Base-by-base conservation (phyloP, 768 basidiomycete genomes). In the Lactarius quietus region DNA sequence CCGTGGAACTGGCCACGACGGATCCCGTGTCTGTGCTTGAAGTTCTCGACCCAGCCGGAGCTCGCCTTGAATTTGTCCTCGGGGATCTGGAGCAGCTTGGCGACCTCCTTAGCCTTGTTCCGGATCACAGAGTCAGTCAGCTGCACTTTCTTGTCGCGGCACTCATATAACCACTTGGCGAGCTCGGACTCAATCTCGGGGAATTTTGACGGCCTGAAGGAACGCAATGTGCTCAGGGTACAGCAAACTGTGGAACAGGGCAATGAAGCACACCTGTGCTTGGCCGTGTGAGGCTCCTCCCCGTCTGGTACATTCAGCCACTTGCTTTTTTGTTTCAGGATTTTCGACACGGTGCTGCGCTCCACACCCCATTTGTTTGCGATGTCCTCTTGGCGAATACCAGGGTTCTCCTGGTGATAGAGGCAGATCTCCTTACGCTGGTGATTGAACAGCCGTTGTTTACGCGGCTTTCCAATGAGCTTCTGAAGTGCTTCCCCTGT, bases 331-430 rank as follows among this genome's bases (percentile, higher is more conserved):
- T 89, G 78, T 75, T 94, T 94, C 69, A 95, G 81, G 68, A 93
- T 94, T 78, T 95, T 95, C 77, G 89, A 91, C 75, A 95, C 88
- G n/a, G 93, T 95, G 77, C 92, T 94, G 59, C 93, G 86, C 72
- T 95, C 93, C 65, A 94, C 89, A 57, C 84, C 84, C 73, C 88
- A 95, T 36, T 78, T 77, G 14, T 79, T 78, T 6, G 89, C 93
- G 70, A 95, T 92, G 72, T 93, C 90, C 72, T 94, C 92, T 74
- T 95, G 93, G 64, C 89, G 84, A 23, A 84, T 80, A 59, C 83
- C 83, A 0, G 88, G 89, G 71, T 91, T 78, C 4, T 85, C 76
- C 59, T 80, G 76, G 65, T 86, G 84, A 73, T 85, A 88, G 15
- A 80, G 62, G 70, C 93, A 94, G 63, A 95, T 93, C 18, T 81